Conservation (phyloP, 2,329 filamentous ascomycete species). For the Colletotrichum simmondsii region DNA sequence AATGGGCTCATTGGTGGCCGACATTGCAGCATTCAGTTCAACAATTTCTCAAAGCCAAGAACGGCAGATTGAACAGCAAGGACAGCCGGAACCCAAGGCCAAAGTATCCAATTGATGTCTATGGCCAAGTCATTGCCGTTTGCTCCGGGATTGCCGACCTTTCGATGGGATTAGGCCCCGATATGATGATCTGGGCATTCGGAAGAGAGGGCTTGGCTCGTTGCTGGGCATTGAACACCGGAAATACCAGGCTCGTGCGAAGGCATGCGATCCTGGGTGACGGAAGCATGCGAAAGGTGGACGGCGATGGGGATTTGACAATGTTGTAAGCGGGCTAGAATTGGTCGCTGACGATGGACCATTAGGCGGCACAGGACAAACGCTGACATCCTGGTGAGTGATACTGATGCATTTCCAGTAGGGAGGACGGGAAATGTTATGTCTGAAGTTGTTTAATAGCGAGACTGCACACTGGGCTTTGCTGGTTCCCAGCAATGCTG, state of each 20-base stretch:
- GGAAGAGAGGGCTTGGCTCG: constrained; percentile 46
- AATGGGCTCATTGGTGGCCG: constrained; percentile 35
- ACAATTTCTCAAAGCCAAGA: background rate
- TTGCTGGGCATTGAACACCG: constrained; percentile 45
- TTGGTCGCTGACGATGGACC: background rate
- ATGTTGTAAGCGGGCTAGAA: constrained; percentile 39
- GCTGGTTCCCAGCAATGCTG: constrained; percentile 19
- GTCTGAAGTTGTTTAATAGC: constrained; percentile 45
- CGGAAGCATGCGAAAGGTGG: constrained; percentile 45
- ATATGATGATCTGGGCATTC: constrained; percentile 49
- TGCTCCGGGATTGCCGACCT: constrained; percentile 46
- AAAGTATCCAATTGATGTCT: constrained; percentile 44
- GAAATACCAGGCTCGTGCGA: constrained; percentile 29
- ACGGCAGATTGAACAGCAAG: background rate
- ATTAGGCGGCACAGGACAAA: background rate
- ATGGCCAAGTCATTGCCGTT: constrained; percentile 44
- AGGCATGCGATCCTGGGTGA: constrained; percentile 40
- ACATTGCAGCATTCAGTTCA: constrained; percentile 27
- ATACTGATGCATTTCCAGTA: background rate
- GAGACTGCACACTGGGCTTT: constrained; percentile 51
- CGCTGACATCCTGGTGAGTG: no score
- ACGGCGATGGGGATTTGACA: constrained; percentile 43
- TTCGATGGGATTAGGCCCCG: constrained; percentile 44
- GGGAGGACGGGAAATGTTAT: constrained; percentile 31
- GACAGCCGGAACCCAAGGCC: constrained; percentile 30